Conservation (phyloP, 345 rosid genomes). For the Gossypium longicalyx region DNA sequence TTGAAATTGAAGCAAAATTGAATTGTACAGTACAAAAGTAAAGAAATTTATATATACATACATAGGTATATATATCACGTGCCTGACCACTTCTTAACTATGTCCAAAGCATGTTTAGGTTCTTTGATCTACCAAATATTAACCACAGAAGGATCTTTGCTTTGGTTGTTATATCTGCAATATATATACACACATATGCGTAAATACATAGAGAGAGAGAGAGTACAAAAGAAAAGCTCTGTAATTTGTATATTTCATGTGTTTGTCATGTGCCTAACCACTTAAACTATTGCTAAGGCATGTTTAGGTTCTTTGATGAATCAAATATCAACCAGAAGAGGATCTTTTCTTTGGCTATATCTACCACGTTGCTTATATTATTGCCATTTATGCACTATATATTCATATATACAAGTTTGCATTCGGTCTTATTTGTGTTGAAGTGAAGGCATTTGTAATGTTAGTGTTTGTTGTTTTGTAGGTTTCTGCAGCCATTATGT, state of each 20-base stretch:
- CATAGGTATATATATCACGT: too few relatives aligned
- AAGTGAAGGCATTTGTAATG: background rate
- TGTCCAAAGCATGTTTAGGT: too few relatives aligned
- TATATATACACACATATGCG: too few relatives aligned
- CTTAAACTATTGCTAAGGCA: background rate
- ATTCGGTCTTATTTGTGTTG: background rate
- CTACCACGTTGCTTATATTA: too few relatives aligned
- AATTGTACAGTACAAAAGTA: background rate
- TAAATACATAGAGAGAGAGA: too few relatives aligned
- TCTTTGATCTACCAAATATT: too few relatives aligned
- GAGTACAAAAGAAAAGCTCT: background rate
- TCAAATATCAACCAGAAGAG: too few relatives aligned
- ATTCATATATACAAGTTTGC: background rate
- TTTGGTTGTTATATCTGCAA: too few relatives aligned
- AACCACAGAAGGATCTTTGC: too few relatives aligned
- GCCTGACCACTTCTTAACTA: too few relatives aligned
- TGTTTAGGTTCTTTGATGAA: background rate
- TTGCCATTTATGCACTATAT: background rate
- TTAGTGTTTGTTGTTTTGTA: slow-evolving; percentile 21
- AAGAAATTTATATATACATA: too few relatives aligned
- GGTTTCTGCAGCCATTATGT: slow-evolving; percentile 80
- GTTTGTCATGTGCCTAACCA: background rate
- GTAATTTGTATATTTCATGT: background rate
- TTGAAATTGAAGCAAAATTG: background rate
- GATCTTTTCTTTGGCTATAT: too few relatives aligned